These are phyloP conservation scores for Pontederia paniculata DNA, from an alignment of 176 grass and related monocot species.

Conservation along the genomic window DNA sequence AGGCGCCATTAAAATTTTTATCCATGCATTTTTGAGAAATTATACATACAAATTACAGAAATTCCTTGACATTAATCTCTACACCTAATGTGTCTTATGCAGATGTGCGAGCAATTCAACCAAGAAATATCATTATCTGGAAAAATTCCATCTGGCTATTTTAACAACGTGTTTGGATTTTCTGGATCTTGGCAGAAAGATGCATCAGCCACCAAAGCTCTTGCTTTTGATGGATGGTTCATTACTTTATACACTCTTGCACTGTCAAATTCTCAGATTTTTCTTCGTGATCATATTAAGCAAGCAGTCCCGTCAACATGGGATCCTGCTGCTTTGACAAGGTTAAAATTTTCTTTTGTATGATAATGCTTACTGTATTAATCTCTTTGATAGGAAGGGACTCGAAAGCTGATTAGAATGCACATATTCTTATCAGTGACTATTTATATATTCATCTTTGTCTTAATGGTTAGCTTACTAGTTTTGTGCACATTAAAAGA, in stretches of 20 bases:
- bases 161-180: constrained; percentile 88
- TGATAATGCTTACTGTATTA: not conserved
- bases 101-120: constrained; percentile 99
- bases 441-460: too few relatives aligned
- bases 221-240: constrained; percentile 85
- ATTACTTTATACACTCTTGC: constrained; percentile 80
- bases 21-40: not conserved
- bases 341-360: constrained; percentile 29
- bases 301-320: constrained; percentile 81
- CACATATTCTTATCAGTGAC: too few relatives aligned
- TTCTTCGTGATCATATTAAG: constrained; percentile 66
- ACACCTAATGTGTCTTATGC: constrained; percentile 25
- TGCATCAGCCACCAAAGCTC: constrained; percentile 68
- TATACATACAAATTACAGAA: not conserved
- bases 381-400: not conserved
- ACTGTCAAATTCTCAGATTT: constrained; percentile 66
- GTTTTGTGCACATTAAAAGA: too few relatives aligned
- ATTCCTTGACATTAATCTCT: not conserved
- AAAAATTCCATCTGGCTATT: constrained; percentile 82
- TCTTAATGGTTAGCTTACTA: too few relatives aligned
- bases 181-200: constrained; percentile 86
- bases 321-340: constrained; percentile 83
- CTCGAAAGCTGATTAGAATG: too few relatives aligned
- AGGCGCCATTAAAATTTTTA: too few relatives aligned
- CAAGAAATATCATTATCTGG: constrained; percentile 77